phyloP scores from a whole-genome alignment of 805 yeast genomes.

The Pichia cabralensis region DNA sequence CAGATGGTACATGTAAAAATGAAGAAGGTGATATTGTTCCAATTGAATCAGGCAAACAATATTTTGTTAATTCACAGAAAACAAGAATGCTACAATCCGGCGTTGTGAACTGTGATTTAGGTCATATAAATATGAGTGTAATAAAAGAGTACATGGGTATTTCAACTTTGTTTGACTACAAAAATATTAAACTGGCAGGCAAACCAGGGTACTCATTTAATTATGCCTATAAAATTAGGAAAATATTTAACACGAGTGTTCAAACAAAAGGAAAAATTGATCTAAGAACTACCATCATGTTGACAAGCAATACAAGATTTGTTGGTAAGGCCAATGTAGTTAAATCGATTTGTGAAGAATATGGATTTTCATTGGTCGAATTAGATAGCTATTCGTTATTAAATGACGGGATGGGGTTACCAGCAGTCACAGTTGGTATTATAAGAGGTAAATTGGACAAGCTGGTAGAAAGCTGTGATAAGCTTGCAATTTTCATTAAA shows the following conservation, averaged over 20 bases:
- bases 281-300: constrained; percentile 50
- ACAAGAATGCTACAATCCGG: constrained; percentile 70
- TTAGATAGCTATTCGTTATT: constrained; percentile 62
- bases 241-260: constrained; percentile 46
- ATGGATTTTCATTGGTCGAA: constrained; percentile 59
- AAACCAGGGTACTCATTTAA: constrained; percentile 25
- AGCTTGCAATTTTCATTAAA: constrained; percentile 46
- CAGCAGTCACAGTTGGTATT: constrained; percentile 63
- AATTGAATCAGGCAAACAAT: constrained; percentile 28
- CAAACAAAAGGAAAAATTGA: constrained; percentile 22
- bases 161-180: constrained; percentile 6
- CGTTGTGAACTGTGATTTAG: constrained; percentile 31
- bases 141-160: constrained; percentile 9
- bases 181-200: constrained; percentile 3
- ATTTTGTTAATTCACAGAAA: constrained; percentile 51
- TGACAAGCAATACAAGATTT: constrained; percentile 62
- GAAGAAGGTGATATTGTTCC: constrained; percentile 14
- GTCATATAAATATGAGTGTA: neutral
- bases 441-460: constrained; percentile 70
- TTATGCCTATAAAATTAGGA: constrained; percentile 41
- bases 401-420: constrained; percentile 53
- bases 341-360: constrained; percentile 38
- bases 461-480: constrained; percentile 33
- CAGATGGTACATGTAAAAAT: constrained; percentile 34
- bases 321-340: constrained; percentile 71